Evolutionary conservation across 768 basidiomycete species (phyloP).

Genomic region (Boletus edulis): DNA sequence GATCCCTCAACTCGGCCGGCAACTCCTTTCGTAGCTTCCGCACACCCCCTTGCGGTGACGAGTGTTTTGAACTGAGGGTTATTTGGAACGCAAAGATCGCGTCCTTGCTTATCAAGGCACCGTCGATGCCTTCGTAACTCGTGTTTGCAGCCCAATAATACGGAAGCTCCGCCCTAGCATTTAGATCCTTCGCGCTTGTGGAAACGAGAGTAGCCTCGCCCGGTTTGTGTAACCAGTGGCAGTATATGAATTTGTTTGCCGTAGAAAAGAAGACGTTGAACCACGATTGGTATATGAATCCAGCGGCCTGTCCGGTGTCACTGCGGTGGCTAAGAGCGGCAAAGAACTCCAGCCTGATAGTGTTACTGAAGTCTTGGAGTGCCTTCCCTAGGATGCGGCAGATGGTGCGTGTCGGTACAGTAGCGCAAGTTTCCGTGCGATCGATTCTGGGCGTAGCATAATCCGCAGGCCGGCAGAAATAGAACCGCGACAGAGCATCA

Average conservation of each 20-base stretch:
- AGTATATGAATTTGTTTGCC: neutral
- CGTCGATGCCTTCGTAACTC: too few relatives aligned
- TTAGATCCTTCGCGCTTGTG: too few relatives aligned
- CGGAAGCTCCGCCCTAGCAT: too few relatives aligned
- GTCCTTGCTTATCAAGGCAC: too few relatives aligned
- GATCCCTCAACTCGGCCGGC: too few relatives aligned
- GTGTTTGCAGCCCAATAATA: too few relatives aligned
- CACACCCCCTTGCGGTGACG: too few relatives aligned
- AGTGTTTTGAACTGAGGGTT: too few relatives aligned
- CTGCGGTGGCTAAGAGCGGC: neutral
- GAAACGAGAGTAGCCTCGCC: too few relatives aligned
- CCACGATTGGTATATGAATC: neutral
- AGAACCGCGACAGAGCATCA: neutral
- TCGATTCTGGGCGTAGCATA: accelerated
- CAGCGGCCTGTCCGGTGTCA: neutral
- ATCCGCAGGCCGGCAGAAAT: neutral
- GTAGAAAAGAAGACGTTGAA: neutral
- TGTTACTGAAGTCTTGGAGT: neutral
- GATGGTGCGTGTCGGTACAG: neutral
- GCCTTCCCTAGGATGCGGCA: neutral
- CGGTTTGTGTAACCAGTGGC: neutral
- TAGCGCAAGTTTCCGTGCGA: neutral
- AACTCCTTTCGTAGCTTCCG: too few relatives aligned
- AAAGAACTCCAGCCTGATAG: neutral
- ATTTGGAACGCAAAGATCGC: too few relatives aligned